phyloP scores from a whole-genome alignment of 306 rosid species.

The Herpetospermum pedunculosum region DNA sequence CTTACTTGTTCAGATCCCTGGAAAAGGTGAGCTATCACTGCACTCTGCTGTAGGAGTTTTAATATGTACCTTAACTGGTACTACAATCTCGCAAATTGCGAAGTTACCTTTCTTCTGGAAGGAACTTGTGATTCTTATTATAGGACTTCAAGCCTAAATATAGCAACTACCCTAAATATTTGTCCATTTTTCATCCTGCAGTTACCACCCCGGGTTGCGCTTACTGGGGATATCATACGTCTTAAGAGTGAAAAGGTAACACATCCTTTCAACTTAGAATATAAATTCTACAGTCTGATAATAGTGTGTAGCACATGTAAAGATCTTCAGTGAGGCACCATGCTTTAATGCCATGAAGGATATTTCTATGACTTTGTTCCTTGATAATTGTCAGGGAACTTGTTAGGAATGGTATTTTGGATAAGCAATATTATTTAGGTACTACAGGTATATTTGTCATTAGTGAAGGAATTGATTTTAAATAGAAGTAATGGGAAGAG shows the following conservation, averaged over 20 bases:
- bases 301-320: neutral
- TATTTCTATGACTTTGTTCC: neutral
- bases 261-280: neutral
- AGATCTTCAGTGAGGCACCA: neutral
- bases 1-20: slow-evolving; percentile 37
- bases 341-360: neutral
- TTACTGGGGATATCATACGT: slow-evolving; percentile 71
- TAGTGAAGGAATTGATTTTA: neutral
- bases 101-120: neutral
- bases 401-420: neutral
- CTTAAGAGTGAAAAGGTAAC: slow-evolving; percentile 62
- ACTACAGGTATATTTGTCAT: neutral
- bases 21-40: slow-evolving; percentile 59
- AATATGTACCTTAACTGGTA: neutral
- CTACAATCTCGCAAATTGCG: neutral
- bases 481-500: neutral
- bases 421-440: neutral
- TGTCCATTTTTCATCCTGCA: slow-evolving; percentile 31
- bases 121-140: neutral
- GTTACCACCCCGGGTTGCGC: slow-evolving; percentile 77
- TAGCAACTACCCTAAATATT: slow-evolving; percentile 5
- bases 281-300: neutral
- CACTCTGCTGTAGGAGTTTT: slow-evolving; percentile 8
- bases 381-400: neutral
- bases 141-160: neutral